Evolutionary conservation across 2,329 filamentous ascomycete genomes (phyloP).

Genomic region (Xylaria digitata): DNA sequence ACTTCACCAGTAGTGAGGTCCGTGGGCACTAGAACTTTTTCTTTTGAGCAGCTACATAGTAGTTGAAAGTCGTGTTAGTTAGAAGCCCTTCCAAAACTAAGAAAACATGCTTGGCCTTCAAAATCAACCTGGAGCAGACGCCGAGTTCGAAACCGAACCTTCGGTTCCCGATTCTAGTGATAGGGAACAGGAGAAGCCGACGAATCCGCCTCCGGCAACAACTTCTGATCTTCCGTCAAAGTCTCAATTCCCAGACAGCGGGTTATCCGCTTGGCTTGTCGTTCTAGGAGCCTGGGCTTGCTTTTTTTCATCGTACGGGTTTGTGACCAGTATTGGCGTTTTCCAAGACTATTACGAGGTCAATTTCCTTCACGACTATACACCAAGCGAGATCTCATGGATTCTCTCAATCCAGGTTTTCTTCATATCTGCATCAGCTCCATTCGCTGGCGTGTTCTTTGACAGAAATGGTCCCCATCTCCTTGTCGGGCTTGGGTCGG

Average conservation of each 20-base stretch:
- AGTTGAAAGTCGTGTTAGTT: background rate
- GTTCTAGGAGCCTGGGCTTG: slow-evolving; percentile 20
- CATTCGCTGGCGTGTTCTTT: slow-evolving; percentile 39
- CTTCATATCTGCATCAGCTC: slow-evolving; percentile 13
- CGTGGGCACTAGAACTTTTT: background rate
- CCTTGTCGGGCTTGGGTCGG: slow-evolving; percentile 62
- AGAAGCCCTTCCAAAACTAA: background rate
- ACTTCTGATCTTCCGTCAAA: background rate
- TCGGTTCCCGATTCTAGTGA: background rate
- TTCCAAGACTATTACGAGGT: slow-evolving; percentile 20
- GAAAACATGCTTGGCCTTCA: background rate
- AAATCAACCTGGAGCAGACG: background rate
- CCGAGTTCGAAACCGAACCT: background rate
- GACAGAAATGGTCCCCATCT: slow-evolving; percentile 34
- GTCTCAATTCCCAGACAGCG: slow-evolving; percentile 17
- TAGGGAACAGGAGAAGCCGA: background rate
- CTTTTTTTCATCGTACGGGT: slow-evolving; percentile 22
- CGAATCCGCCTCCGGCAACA: background rate
- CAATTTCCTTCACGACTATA: slow-evolving; percentile 9
- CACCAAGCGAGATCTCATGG: slow-evolving; percentile 16
- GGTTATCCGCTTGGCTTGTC: slow-evolving; percentile 10
- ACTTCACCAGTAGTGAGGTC: background rate
- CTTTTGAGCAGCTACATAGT: background rate
- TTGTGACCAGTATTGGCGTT: slow-evolving; percentile 17
- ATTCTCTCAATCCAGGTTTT: slow-evolving; percentile 24